A percentile compares a stretch with the other conserved stretches of the same genome.
These are phyloP conservation scores for Tritrichomonas musculus DNA, from an alignment of 208 protist genomes.

Conservation along the genomic window DNA sequence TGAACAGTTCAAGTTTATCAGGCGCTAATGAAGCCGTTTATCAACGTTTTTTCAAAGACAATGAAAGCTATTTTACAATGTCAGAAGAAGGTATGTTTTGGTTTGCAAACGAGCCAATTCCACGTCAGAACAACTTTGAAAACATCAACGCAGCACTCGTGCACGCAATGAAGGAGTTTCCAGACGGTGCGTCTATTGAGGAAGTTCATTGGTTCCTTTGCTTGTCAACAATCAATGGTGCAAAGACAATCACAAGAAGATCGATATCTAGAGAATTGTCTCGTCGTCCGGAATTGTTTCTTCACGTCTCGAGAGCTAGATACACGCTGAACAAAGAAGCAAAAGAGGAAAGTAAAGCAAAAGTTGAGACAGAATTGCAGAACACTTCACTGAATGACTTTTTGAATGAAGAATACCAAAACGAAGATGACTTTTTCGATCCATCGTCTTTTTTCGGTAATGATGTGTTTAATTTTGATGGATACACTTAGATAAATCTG, in stretches of 20 bases:
- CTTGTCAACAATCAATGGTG: background rate
- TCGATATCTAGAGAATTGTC: background rate
- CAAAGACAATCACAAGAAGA: background rate
- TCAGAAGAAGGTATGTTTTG: background rate
- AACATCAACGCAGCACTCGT: background rate
- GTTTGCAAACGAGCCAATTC: background rate
- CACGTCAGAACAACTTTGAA: background rate
- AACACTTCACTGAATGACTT: too few species aligned
- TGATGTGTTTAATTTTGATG: too few species aligned
- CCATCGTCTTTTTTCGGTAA: too few species aligned
- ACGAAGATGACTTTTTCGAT: too few species aligned
- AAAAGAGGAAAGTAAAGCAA: too few species aligned
- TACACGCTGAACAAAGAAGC: too few species aligned
- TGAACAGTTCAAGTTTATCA: background rate
- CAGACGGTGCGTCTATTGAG: background rate
- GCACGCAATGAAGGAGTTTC: background rate
- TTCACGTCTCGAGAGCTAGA: background rate
- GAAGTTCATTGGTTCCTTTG: conserved; percentile 1
- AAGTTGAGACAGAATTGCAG: too few species aligned
- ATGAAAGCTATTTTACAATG: background rate
- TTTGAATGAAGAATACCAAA: too few species aligned
- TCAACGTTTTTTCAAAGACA: background rate
- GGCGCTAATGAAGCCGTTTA: background rate
- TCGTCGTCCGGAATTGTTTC: background rate
- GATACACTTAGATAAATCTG: too few species aligned